Percentiles rank a stretch among this genome's conserved stretches.
Evolutionary conservation across 371 early-diverging fungal species (phyloP).

Genomic region (Circinella minor): DNA sequence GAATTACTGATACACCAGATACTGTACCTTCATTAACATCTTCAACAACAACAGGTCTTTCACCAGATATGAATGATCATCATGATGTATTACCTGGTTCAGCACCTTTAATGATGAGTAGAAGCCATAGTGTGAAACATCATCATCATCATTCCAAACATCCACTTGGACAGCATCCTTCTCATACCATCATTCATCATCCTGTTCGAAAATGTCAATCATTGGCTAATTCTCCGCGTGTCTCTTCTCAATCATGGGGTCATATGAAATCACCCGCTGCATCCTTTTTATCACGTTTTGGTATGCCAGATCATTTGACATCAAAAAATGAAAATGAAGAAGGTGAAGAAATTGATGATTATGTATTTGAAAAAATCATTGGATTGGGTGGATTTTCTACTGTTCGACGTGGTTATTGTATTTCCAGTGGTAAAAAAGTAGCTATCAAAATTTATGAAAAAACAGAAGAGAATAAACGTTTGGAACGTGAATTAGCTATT

Average conservation of each 20-base stretch:
- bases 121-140: background rate
- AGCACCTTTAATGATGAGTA: background rate
- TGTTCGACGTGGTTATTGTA: slow-evolving; percentile 62
- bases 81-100: background rate
- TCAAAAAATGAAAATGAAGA: slow-evolving; percentile 35
- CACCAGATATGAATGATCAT: slow-evolving; percentile 25
- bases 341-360: slow-evolving; percentile 74
- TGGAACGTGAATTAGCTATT: slow-evolving; percentile 66
- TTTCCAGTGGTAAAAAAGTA: slow-evolving; percentile 38
- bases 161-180: background rate
- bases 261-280: slow-evolving; percentile 64
- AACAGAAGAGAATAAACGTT: slow-evolving; percentile 17
- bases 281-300: slow-evolving; percentile 62
- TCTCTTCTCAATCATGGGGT: slow-evolving; percentile 48
- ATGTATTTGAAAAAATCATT: slow-evolving; percentile 58
- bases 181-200: background rate
- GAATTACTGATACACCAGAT: background rate
- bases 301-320: slow-evolving; percentile 31
- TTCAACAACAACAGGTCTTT: slow-evolving; percentile 1
- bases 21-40: background rate
- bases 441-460: slow-evolving; percentile 60
- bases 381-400: slow-evolving; percentile 73
- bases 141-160: background rate
- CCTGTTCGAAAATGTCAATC: slow-evolving; percentile 9
- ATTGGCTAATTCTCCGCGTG: slow-evolving; percentile 15